A percentile compares a stretch with the other conserved stretches of the same genome.
Conservation (phyloP, 441 rosid species). For the Arabidopsis lyrata region DNA sequence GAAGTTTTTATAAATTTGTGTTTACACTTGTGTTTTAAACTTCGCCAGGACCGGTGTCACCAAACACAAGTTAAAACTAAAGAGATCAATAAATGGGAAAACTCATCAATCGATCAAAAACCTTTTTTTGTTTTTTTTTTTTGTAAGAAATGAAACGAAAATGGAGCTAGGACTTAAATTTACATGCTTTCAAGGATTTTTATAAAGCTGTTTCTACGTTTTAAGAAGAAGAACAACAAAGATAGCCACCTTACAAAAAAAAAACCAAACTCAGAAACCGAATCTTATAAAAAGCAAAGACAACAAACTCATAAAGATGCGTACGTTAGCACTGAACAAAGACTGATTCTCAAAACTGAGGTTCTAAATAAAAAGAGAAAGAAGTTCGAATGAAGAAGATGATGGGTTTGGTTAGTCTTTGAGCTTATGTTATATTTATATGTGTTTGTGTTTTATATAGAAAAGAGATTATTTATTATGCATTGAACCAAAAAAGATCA, state of each 20-base stretch:
- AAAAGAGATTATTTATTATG: conserved; percentile 8
- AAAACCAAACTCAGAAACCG: conserved; percentile 19
- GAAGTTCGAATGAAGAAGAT: conserved; percentile 2
- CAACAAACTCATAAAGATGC: conserved; percentile 32
- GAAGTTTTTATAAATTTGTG: conserved; percentile 56
- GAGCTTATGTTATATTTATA: conserved; percentile 38
- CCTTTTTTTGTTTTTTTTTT: conserved; percentile 32
- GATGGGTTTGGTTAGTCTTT: conserved; percentile 36
- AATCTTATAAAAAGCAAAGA: conserved; percentile 42
- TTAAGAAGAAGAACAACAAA: conserved; percentile 34
- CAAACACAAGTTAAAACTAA: conserved; percentile 6
- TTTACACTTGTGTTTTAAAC: conserved; percentile 52
- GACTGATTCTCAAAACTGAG: conserved; percentile 30
- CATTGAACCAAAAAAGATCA: conserved; percentile 32
- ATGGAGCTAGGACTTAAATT: conserved; percentile 33
- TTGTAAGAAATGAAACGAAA: not conserved
- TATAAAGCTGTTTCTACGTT: conserved; percentile 45
- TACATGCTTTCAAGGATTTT: conserved; percentile 48
- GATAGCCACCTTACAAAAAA: conserved; percentile 38
- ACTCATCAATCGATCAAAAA: conserved; percentile 1
- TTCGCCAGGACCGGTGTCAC: conserved; percentile 53
- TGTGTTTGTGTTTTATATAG: conserved; percentile 33
- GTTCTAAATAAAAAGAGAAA: not conserved
- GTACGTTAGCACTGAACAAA: conserved; percentile 33
- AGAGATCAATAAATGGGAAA: conserved; percentile 28